Evolutionary conservation across 1,139 yeast species (phyloP), one percentile per base, ranked within the genome.

Genomic region (Magnusiomyces tetraspermus): DNA sequence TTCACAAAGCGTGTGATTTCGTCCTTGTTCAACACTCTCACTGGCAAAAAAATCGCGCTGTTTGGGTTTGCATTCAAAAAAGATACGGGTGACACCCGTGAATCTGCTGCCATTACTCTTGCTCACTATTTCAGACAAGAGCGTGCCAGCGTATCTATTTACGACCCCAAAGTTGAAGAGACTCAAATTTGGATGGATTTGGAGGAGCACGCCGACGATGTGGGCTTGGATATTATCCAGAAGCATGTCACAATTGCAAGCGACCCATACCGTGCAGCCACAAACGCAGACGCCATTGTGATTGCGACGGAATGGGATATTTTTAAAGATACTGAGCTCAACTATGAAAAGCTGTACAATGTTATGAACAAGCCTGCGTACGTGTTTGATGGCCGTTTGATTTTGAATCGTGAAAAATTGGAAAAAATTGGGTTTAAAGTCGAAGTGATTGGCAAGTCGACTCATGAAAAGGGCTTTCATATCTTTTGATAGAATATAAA

Each of bases 231-330:
- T 33, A 53, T 55, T 15, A 57, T 60, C 33, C 55, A 57, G 55
- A 52, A 55, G 53, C 61, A 59, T 46, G 57, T 61, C 53, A 51
- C 53, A 3, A 58, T 61, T 51, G 46, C 53, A 24, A 21, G 51
- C 28, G 58, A 62, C 28, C 59, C 63, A 8, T 58, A 58, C 48
- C 63, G 59, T 49, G 66, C 66, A 8, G 63, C 62, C 41, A 55
- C 50, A 46, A 56, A 50, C 30, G 65, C 66, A n/a, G 64, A 62
- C 30, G 66, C 66, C 24, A 52, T 63, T 41, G 61, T 63, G 31
- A 59, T 63, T 48, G 60, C 62, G 50, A 63, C 66, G 31, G 66
- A 63, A 53, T 63, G 66, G 66, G 66, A 63, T 51, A 63, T 61
- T 56, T 63, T 63, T 57, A 51, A 50, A 44, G 53, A 50, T 30